Base-by-base conservation (phyloP, 805 yeast genomes). In the baker's yeast (Saccharomyces cerevisiae) region DNA sequence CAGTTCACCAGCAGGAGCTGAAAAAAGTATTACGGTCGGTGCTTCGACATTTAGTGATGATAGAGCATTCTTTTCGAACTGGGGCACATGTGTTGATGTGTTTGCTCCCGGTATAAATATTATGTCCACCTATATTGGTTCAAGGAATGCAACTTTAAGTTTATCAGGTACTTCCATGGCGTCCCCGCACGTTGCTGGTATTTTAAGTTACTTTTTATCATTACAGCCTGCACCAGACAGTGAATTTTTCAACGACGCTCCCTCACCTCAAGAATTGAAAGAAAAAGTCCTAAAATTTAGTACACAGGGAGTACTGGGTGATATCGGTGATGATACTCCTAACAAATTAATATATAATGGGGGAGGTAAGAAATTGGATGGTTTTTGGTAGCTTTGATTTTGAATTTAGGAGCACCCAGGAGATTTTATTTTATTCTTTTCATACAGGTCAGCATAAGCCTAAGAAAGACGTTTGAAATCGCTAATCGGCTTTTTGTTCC, bases 131-230 rank as follows among this genome's bases (percentile, higher is more conserved):
- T 87, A 86, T 70, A 87, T 84, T 69, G 94, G 95, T 47, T 83
- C 89, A 3, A 77, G 79, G 51, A 72, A 81, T 52, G 87, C 90
- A 47, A 85, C 92, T 61, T 90, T 94, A 48, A 81, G 88, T 43
- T 77, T 87, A 69, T 87, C 96, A 41, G 99, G 99, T 73, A 92
- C 97, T 10, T 92, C 98, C 14, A 92, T 92, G 99, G 97, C 98
- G 24, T 87, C 97, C 41, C 98, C 99, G 48, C 97, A 90, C 68
- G 91, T 91, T 62, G 85, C 90, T 56, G 99, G 99, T 63, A 78
- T 92, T 70, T 82, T 90, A 66, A 81, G 96, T 8, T 92, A 92
- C 79, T 92, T 82, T 75, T 76, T 91, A 69, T 85, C 96, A 6
- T 80, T 90, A 71, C 89, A 87, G 74, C 96, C 96, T 61, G 85